These are phyloP conservation scores for Calonectria pseudoreteaudii DNA, from an alignment of 2,329 filamentous ascomycete genomes.

Conservation along the genomic window DNA sequence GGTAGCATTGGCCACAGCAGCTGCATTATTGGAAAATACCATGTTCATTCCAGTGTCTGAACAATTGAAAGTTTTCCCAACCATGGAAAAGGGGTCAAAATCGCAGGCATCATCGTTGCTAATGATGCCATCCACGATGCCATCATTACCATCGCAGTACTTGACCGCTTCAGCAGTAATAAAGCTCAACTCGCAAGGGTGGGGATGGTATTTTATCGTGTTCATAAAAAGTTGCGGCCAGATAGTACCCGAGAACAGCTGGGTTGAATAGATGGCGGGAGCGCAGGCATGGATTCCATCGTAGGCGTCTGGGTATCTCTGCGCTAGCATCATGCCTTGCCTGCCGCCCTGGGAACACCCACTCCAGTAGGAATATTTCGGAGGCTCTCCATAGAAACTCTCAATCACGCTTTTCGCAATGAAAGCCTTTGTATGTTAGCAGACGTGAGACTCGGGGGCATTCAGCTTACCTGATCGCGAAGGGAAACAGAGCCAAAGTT, in stretches of 20 bases:
- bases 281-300: slow-evolving; percentile 64
- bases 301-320: slow-evolving; percentile 64
- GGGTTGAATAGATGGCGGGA: slow-evolving; percentile 50
- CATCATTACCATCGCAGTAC: background rate
- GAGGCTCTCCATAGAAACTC: slow-evolving; percentile 53
- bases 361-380: slow-evolving; percentile 60
- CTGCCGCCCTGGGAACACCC: slow-evolving; percentile 68
- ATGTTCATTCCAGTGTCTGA: background rate
- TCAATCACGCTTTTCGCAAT: slow-evolving; percentile 56
- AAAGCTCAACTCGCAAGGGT: slow-evolving; percentile 18
- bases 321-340: slow-evolving; percentile 64
- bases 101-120: background rate
- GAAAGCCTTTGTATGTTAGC: slow-evolving; percentile 43
- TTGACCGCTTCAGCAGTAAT: background rate
- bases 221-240: slow-evolving; percentile 27
- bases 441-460: background rate
- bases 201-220: slow-evolving; percentile 18
- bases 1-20: slow-evolving; percentile 10
- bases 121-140: slow-evolving; percentile 11
- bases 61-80: slow-evolving; percentile 14
- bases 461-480: slow-evolving; percentile 38
- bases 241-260: slow-evolving; percentile 10
- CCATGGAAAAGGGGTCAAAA: background rate
- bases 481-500: slow-evolving; percentile 40
- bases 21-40: slow-evolving; percentile 13